Evolutionary conservation across 371 early-diverging fungal species (phyloP).

Genomic region (Caulochytrium protostelioides): DNA sequence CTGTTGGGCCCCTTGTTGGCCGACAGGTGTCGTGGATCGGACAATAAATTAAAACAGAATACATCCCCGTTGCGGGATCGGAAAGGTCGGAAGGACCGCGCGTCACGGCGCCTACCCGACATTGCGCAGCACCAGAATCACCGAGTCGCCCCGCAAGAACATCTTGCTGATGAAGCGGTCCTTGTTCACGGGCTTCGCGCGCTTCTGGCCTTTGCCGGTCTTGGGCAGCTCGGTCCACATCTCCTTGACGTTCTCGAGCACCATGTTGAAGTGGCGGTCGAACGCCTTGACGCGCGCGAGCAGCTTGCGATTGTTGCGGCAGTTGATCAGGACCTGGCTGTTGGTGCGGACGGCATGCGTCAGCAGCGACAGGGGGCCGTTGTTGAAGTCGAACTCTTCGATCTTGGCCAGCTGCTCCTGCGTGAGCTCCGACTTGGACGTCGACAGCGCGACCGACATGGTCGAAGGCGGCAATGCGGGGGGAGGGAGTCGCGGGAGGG

Average conservation of each 20-base stretch:
- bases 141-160: conserved; percentile 91
- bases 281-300: conserved; percentile 94
- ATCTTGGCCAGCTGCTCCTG: conserved; percentile 75
- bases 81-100: no score
- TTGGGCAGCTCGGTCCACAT: conserved; percentile 92
- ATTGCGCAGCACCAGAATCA: conserved; percentile 11
- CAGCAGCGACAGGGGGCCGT: conserved; percentile 86
- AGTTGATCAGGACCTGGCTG: conserved; percentile 82
- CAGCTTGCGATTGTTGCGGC: conserved; percentile 90
- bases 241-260: conserved; percentile 95
- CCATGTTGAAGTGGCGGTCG: conserved; percentile 97
- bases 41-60: neutral
- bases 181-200: conserved; percentile 87
- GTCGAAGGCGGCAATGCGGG: no score
- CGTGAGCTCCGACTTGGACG: conserved; percentile 57
- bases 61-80: no score
- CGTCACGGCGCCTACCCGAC: no score
- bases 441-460: no score
- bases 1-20: neutral
- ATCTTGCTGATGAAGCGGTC: conserved; percentile 94
- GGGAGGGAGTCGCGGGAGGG: no score
- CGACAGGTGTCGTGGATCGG: neutral
- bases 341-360: conserved; percentile 86
- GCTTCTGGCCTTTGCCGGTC: conserved; percentile 67
- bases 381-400: conserved; percentile 89